Evolutionary conservation across 2,329 filamentous ascomycete genomes (phyloP).

Genomic region (Diplodia intermedia): DNA sequence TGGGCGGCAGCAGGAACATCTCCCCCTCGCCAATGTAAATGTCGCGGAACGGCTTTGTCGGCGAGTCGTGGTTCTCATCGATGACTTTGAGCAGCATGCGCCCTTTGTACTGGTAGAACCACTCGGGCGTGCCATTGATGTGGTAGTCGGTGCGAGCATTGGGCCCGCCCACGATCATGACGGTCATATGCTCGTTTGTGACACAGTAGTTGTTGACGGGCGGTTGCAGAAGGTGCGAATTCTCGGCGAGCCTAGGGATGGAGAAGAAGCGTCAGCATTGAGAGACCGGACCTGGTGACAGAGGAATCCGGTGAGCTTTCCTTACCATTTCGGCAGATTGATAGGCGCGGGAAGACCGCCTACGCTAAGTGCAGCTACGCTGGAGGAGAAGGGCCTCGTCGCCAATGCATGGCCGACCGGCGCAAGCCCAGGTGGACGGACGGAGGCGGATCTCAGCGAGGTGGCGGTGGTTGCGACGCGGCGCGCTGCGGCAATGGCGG

Average conservation of each 20-base stretch:
- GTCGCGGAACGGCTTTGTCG: constrained; percentile 68
- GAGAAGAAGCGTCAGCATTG: not conserved
- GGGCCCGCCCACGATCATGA: constrained; percentile 95
- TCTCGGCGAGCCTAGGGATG: constrained; percentile 77
- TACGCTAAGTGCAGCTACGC: not conserved
- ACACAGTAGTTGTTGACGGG: constrained; percentile 98
- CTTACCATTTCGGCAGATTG: constrained; percentile 52
- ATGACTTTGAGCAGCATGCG: constrained; percentile 94
- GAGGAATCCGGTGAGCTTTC: not conserved
- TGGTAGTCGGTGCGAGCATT: constrained; percentile 98
- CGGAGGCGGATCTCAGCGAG: not conserved
- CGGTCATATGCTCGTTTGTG: constrained; percentile 81
- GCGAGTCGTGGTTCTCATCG: constrained; percentile 62
- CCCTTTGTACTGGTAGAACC: constrained; percentile 97
- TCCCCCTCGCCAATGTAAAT: constrained; percentile 90
- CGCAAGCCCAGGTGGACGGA: not conserved
- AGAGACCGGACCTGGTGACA: too few species aligned
- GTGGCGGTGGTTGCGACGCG: constrained; percentile 1
- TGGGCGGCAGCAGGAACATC: constrained; percentile 90
- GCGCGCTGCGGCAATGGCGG: constrained; percentile 13
- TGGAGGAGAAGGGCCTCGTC: constrained; percentile 10
- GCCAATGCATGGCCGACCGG: constrained; percentile 2
- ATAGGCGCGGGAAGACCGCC: constrained; percentile 38
- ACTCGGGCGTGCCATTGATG: constrained; percentile 94
- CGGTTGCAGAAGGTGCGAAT: constrained; percentile 89